A percentile compares a stretch with the other conserved stretches of the same genome.
phyloP scores from a whole-genome alignment of 2,329 filamentous ascomycete genomes.

The Clonostachys chloroleuca region DNA sequence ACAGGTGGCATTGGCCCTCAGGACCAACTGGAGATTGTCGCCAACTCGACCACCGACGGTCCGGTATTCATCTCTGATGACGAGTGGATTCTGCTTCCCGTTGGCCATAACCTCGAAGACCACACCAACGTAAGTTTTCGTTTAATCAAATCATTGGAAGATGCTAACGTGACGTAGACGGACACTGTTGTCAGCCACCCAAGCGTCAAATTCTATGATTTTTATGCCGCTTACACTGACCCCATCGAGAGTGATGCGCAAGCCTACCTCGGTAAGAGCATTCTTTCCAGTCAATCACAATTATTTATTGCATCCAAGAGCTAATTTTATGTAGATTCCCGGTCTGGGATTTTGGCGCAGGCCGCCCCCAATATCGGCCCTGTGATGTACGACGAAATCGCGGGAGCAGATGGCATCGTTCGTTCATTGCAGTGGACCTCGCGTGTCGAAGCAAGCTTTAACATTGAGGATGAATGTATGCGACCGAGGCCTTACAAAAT shows the following conservation, averaged over 20 bases:
- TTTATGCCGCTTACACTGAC: conserved; percentile 53
- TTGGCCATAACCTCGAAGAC: conserved; percentile 55
- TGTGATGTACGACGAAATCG: conserved; percentile 50
- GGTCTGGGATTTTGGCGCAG: conserved; percentile 58
- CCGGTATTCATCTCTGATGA: conserved; percentile 42
- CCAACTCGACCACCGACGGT: conserved; percentile 39
- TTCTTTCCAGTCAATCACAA: not conserved
- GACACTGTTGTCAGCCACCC: conserved; percentile 39
- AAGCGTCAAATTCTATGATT: conserved; percentile 56
- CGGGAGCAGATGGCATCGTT: conserved; percentile 51
- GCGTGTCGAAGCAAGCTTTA: conserved; percentile 55
- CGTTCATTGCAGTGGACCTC: conserved; percentile 64
- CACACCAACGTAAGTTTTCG: conserved; percentile 36
- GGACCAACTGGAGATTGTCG: conserved; percentile 51
- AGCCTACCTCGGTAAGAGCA: conserved; percentile 33
- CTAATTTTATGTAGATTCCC: conserved; percentile 20
- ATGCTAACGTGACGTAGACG: conserved; percentile 24
- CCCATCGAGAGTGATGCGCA: conserved; percentile 36
- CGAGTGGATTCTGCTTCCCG: conserved; percentile 54
- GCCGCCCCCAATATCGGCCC: conserved; percentile 63
- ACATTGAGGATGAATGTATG: conserved; percentile 21
- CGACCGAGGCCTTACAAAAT: not conserved
- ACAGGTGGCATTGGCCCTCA: conserved; percentile 54
- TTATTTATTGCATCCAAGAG: no score
- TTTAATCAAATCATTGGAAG: not conserved